These are phyloP conservation scores for Narthecium ossifragum DNA, from an alignment of 106 monocot species.

Conservation along the genomic window DNA sequence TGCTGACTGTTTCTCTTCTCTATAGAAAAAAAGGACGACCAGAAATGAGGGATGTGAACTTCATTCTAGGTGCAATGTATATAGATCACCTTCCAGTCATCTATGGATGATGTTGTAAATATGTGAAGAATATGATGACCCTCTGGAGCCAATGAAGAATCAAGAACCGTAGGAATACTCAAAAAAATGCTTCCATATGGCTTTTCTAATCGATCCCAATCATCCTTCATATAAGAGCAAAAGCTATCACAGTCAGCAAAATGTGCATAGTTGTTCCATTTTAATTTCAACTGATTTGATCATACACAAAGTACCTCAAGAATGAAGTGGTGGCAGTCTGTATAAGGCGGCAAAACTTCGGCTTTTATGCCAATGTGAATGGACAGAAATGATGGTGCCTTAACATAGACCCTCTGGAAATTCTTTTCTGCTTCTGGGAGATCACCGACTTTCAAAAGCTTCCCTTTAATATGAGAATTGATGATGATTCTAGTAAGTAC, in stretches of 20 bases:
- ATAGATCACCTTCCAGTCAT: slow-evolving; percentile 79
- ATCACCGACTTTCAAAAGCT: slow-evolving; percentile 69
- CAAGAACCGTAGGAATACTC: slow-evolving; percentile 96
- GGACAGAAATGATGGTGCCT: slow-evolving; percentile 97
- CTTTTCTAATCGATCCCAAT: slow-evolving; percentile 74
- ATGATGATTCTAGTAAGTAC: too few species aligned
- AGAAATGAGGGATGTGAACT: too few species aligned
- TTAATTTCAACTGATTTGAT: too few species aligned
- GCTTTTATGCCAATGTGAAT: slow-evolving; percentile 96
- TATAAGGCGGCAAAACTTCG: slow-evolving; percentile 65
- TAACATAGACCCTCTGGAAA: slow-evolving; percentile 79
- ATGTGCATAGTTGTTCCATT: too few species aligned
- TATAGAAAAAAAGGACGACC: too few species aligned
- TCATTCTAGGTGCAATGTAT: not conserved
- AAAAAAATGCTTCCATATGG: slow-evolving; percentile 98
- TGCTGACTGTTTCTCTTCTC: too few species aligned
- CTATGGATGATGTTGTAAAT: slow-evolving; percentile 87
- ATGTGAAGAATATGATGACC: slow-evolving; percentile 98
- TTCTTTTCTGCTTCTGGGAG: slow-evolving; percentile 86
- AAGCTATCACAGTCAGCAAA: not conserved
- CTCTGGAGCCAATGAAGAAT: slow-evolving; percentile 90
- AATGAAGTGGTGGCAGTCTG: slow-evolving; percentile 98
- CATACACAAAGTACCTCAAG: slow-evolving; percentile 64
- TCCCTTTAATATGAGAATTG: slow-evolving; percentile 32
- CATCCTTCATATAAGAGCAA: slow-evolving; percentile 45